Evolutionary conservation across 768 basidiomycete genomes (phyloP), one percentile per base, ranked within the genome.

Genomic region (Xanthoconium purpureum): DNA sequence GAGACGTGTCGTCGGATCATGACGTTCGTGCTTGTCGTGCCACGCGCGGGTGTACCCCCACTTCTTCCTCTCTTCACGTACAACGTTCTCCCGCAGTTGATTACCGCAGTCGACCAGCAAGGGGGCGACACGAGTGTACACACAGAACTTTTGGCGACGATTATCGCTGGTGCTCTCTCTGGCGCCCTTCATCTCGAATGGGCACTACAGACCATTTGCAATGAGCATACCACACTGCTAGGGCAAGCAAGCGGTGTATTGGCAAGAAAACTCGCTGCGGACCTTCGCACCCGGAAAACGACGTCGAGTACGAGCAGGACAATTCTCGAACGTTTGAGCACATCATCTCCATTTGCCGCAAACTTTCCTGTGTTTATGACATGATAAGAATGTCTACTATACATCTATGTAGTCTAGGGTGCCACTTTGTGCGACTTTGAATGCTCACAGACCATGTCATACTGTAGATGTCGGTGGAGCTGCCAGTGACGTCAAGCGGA

Each of bases 31-130:
- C 76, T 92, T 38, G 80, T 84, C 30, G 82, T 77, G 58, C 88
- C 89, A 40, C 82, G 81, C 24, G 67, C 80, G 10, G 71, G 70
- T 11, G 70, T 72, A 5, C 84, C 85, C 1, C 88, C 89, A 2
- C 76, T 92, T 7, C 75, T 93, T 20, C 89, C 89, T 0, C 78
- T 89, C 30, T 92, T 91, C 68, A 65, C 90, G 58, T 83, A 88
- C 66, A 74, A 81, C 54, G 71, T 87, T n/a, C 67, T 88, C 14
- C 90, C 89, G 3, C 74, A 77, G 17, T 65, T 91, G 46, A 79
- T 91, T 14, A 49, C 61, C 1, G 44, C 55, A 3, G 79, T 87
- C 48, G 88, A 91, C 64, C 73, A 73, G 6, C 75, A 74, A 52
- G 71, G 75, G n/a, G 61, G 74, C 3, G 85, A 88, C 54, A 80